Percentiles rank a stretch among this genome's conserved stretches.
phyloP scores from a whole-genome alignment of 2,329 filamentous ascomycete genomes.

The Intubia oerlemansii region DNA sequence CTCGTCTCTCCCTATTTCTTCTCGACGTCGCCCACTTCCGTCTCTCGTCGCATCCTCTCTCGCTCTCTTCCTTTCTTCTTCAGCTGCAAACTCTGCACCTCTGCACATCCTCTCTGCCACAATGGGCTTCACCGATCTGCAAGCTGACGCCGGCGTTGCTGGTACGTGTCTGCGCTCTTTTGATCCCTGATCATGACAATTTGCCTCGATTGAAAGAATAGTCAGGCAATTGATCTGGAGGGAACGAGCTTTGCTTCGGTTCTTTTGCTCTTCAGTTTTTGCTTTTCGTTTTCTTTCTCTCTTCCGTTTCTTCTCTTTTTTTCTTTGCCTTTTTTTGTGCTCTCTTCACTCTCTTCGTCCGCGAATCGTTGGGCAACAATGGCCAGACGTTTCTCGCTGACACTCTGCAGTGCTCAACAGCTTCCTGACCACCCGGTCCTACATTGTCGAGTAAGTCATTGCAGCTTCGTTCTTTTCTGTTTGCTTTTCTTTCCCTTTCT shows the following conservation, averaged over 20 bases:
- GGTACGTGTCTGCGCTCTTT: constrained; percentile 8
- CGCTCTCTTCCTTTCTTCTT: too few relatives aligned
- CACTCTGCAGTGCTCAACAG: constrained; percentile 35
- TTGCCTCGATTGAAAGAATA: neutral
- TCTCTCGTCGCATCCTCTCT: too few relatives aligned
- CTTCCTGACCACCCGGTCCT: constrained; percentile 47
- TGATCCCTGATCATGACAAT: constrained; percentile 1
- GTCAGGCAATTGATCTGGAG: neutral
- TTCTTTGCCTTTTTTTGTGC: neutral
- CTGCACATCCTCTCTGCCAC: constrained; percentile 2
- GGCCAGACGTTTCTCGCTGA: constrained; percentile 4
- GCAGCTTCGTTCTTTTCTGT: neutral
- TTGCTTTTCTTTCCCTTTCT: neutral
- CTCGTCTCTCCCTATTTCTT: constrained; percentile 1
- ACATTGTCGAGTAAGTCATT: constrained; percentile 56
- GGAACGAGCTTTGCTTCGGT: too few relatives aligned
- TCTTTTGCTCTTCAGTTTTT: neutral
- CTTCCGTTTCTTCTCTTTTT: neutral
- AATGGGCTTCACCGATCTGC: constrained; percentile 13
- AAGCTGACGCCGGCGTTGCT: constrained; percentile 11
- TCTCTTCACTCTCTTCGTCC: constrained; percentile 1
- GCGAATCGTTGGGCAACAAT: neutral
- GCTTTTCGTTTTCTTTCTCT: neutral
- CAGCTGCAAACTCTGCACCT: too few relatives aligned
- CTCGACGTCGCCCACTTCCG: neutral